Base-by-base conservation (phyloP, 345 rosid species). In the Turritis glabra region DNA sequence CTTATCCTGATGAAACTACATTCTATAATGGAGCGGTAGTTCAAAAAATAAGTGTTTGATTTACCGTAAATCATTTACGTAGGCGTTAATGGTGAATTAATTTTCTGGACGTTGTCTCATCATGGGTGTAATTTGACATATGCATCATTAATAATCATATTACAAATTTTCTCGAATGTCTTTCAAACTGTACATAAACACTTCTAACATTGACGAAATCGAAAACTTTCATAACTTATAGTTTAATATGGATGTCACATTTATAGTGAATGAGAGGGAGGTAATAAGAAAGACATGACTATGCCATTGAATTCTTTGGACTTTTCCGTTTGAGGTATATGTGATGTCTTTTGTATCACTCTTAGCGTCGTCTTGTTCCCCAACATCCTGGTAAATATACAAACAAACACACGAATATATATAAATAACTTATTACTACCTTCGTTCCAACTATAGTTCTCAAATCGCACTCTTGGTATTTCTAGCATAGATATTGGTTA, bases 281-380 rank as follows among this genome's bases (percentile, higher is more conserved):
- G 17, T 47, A 65, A 51, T 29, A 88, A 75, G 88, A 92, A 92
- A 41, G 77, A 59, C 23, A 72, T 64, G 74, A 86, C 62, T 61
- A 84, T 59, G 29, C 51, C 54, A 82, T 86, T 90, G 82, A 93
- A 90, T 29, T 79, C 64, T 61, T 22, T 21, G 5, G 92, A 18
- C 26, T 80, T 72, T 65, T 90, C 97, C n/a, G 76, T 68, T 82
- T 90, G 98, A 3, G 95, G 97, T 44, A 93, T 77, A 67, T 93
- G 97, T 8, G 96, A 83, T 18, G 96, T 76, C 15, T 82, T 77
- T 73, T 75, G 58, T 74, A 93, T 82, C 54, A 87, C 76, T 79
- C 91, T 86, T 69, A 93, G 47, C 76, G 60, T 88, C 72, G 83
- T 81, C 53, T 85, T 87, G 83, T 84, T 77, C 73, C 98, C 97